A percentile compares a stretch with the other conserved stretches of the same genome.
Conservation (phyloP, 202 grass and related monocot species). For the Musa balbisiana region DNA sequence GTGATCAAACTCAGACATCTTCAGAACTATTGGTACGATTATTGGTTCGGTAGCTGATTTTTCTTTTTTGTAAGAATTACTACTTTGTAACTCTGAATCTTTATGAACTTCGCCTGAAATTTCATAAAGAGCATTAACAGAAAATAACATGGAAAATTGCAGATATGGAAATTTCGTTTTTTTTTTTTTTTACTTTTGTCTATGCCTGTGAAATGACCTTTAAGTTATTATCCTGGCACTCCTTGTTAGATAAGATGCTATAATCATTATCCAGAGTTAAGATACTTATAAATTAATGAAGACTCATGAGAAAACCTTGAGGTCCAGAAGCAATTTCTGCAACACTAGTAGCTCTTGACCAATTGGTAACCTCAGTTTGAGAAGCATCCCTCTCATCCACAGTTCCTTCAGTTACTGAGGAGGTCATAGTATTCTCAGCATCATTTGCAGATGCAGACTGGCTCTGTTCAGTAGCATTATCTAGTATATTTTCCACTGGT, state of each 20-base stretch:
- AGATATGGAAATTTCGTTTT: neutral
- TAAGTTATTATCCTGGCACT: neutral
- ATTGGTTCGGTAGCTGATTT: conserved; percentile 69
- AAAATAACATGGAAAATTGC: neutral
- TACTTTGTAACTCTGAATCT: conserved; percentile 45
- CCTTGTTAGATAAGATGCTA: neutral
- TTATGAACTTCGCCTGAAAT: conserved; percentile 40
- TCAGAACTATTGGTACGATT: conserved; percentile 80
- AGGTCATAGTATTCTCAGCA: conserved; percentile 29
- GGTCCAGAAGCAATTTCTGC: conserved; percentile 31
- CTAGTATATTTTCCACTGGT: conserved; percentile 21
- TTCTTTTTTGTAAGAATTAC: conserved; percentile 38
- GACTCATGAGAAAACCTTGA: conserved; percentile 36
- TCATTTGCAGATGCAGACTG: conserved; percentile 20
- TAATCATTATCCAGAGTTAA: too few relatives aligned
- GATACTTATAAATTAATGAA: neutral
- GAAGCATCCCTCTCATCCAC: conserved; percentile 27
- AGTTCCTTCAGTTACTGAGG: conserved; percentile 18
- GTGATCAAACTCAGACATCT: conserved; percentile 98
- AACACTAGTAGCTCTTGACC: conserved; percentile 17
- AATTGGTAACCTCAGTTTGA: conserved; percentile 21
- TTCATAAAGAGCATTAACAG: conserved; percentile 12
- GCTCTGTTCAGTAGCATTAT: conserved; percentile 24
- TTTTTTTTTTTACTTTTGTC: neutral
- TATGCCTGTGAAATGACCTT: neutral